phyloP scores from a whole-genome alignment of 2,329 filamentous ascomycete genomes.

The Aspergillus puulaauensis region DNA sequence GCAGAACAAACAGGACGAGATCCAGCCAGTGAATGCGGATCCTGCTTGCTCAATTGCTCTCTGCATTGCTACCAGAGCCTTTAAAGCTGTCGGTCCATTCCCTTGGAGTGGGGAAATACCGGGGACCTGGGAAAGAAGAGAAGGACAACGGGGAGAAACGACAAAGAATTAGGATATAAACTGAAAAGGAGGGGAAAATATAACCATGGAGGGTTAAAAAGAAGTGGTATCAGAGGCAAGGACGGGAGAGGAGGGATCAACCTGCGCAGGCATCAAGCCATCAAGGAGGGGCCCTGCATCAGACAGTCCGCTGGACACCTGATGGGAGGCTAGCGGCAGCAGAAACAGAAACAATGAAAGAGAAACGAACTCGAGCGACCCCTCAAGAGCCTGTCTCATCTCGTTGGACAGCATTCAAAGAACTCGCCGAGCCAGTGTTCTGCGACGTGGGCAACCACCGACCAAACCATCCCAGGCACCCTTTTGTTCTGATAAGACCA shows the following conservation, averaged over 20 bases:
- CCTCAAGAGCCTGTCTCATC: background rate
- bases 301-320: background rate
- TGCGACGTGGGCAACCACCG: conserved; percentile 10
- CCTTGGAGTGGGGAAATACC: conserved; percentile 19
- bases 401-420: background rate
- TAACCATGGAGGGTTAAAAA: background rate
- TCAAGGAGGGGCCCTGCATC: background rate
- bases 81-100: conserved; percentile 28
- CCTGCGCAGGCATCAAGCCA: conserved; percentile 3
- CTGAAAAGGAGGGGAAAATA: background rate
- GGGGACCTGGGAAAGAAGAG: conserved; percentile 10
- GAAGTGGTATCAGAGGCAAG: conserved; percentile 2
- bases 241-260: conserved; percentile 13
- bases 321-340: conserved; percentile 6
- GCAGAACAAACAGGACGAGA: conserved; percentile 40
- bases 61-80: conserved; percentile 36
- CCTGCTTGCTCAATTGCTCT: conserved; percentile 39
- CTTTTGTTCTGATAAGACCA: conserved; percentile 12
- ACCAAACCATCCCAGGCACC: conserved; percentile 11
- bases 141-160: conserved; percentile 6
- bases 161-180: conserved; percentile 2
- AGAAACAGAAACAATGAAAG: conserved; percentile 5
- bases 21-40: conserved; percentile 41
- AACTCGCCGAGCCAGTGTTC: background rate
- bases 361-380: background rate